A percentile compares a stretch with the other conserved stretches of the same genome.
Evolutionary conservation across 768 basidiomycete genomes (phyloP).

Genomic region (Leucogyrophana mollusca): DNA sequence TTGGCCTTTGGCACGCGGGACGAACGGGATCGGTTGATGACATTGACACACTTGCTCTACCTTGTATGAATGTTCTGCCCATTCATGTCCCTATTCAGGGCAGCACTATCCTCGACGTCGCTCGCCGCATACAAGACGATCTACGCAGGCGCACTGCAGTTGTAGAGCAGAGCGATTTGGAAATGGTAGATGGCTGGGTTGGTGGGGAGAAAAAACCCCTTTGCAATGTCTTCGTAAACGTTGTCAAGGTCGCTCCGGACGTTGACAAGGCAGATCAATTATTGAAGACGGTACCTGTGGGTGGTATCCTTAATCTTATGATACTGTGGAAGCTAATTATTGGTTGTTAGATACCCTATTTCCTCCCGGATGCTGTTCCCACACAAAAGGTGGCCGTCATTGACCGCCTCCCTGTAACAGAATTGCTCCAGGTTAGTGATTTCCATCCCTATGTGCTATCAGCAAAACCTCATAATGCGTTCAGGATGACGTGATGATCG

Average conservation of each 20-base stretch:
- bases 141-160: slow-evolving; percentile 35
- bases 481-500: slow-evolving; percentile 34
- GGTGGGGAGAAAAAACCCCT: slow-evolving; percentile 29
- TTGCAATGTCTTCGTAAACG: slow-evolving; percentile 44
- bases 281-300: slow-evolving; percentile 35
- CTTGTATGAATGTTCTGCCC: slow-evolving; percentile 46
- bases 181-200: slow-evolving; percentile 36
- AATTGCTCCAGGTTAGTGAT: slow-evolving; percentile 23
- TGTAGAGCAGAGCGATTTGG: slow-evolving; percentile 41
- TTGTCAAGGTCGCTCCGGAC: slow-evolving; percentile 36
- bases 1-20: slow-evolving; percentile 49
- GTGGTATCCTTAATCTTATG: slow-evolving; percentile 3
- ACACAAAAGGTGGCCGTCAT: slow-evolving; percentile 11
- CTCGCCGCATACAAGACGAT: slow-evolving; percentile 33
- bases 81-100: slow-evolving; percentile 26
- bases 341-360: slow-evolving; percentile 33
- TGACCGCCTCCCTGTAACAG: slow-evolving; percentile 17
- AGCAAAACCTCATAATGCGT: not conserved
- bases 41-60: slow-evolving; percentile 37
- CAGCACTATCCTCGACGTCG: slow-evolving; percentile 23
- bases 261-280: slow-evolving; percentile 13
- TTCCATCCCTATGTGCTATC: not conserved
- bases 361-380: slow-evolving; percentile 22
- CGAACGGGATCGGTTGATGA: slow-evolving; percentile 34
- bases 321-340: not conserved